These are phyloP conservation scores for Eimeria mitis DNA, from an alignment of 169 alveolate species.

Conservation along the genomic window DNA sequence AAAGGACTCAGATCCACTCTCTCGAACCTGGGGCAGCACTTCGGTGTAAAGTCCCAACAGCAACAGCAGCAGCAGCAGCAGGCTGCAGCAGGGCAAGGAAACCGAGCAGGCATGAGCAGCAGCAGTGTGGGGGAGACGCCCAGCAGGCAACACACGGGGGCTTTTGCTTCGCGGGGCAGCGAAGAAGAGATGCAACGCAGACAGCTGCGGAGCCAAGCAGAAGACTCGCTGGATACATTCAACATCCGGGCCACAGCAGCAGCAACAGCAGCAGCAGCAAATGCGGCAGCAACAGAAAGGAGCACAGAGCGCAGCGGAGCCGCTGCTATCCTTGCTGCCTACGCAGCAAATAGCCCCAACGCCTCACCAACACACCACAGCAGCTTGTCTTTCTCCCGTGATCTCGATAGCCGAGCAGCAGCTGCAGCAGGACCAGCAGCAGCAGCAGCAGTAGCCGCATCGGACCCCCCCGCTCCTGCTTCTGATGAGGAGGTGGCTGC, in stretches of 20 bases:
- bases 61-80: constrained; percentile 72
- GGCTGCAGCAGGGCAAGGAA: background rate
- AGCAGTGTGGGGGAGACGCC: background rate
- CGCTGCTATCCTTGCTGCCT: constrained; percentile 23
- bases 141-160: background rate
- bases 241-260: constrained; percentile 25
- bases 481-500: constrained; percentile 6
- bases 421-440: constrained; percentile 13
- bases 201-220: background rate
- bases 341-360: constrained; percentile 5
- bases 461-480: constrained; percentile 26
- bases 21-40: constrained; percentile 14
- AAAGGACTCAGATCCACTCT: constrained; percentile 39
- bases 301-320: constrained; percentile 44
- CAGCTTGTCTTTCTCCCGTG: background rate
- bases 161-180: background rate
- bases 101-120: constrained; percentile 14
- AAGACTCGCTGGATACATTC: constrained; percentile 3
- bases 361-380: background rate
- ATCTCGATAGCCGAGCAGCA: constrained; percentile 1
- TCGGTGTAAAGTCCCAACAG: constrained; percentile 57
- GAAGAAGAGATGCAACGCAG: constrained; percentile 6
- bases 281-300: constrained; percentile 34
- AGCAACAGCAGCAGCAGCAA: constrained; percentile 21
- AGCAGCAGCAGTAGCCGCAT: constrained; percentile 50